Conservation (phyloP, 2,329 filamentous ascomycete genomes). For the Celoporthe dispersa region DNA sequence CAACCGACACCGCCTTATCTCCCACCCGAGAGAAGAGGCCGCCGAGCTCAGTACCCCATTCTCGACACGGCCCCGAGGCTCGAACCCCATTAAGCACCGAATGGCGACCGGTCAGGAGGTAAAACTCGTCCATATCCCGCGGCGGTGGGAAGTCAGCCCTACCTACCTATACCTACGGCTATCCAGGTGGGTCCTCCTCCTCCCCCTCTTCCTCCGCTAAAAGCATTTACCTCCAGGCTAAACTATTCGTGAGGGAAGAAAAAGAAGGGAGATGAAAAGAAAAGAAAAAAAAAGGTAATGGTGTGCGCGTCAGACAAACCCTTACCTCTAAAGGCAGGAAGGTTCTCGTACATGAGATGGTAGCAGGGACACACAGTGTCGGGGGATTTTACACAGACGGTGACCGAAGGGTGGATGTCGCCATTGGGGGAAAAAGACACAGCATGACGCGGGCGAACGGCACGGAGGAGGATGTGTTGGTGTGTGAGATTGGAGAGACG, state of each 20-base stretch:
- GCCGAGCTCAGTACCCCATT: neutral
- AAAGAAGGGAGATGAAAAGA: neutral
- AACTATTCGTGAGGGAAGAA: no score
- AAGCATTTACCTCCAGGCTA: neutral
- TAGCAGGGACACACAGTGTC: neutral
- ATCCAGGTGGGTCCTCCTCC: neutral
- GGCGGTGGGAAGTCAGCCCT: neutral
- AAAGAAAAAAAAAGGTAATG: neutral
- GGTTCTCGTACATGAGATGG: neutral
- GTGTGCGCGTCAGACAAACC: neutral
- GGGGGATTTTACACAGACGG: neutral
- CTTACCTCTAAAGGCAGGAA: neutral
- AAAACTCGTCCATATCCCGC: neutral
- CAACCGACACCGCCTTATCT: no score
- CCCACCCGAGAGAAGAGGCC: no score
- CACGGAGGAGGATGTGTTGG: neutral
- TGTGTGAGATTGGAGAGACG: no score
- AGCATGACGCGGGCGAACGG: slow-evolving; percentile 8
- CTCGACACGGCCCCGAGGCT: neutral
- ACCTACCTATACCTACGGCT: neutral
- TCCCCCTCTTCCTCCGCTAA: no score
- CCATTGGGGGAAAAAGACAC: slow-evolving; percentile 2
- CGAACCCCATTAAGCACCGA: neutral
- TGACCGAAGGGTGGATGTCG: slow-evolving; percentile 13
- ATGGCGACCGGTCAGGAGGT: neutral